Percentiles rank a stretch among this genome's conserved stretches.
Conservation (phyloP, 257 asterid species). For the Capsicum pubescens region DNA sequence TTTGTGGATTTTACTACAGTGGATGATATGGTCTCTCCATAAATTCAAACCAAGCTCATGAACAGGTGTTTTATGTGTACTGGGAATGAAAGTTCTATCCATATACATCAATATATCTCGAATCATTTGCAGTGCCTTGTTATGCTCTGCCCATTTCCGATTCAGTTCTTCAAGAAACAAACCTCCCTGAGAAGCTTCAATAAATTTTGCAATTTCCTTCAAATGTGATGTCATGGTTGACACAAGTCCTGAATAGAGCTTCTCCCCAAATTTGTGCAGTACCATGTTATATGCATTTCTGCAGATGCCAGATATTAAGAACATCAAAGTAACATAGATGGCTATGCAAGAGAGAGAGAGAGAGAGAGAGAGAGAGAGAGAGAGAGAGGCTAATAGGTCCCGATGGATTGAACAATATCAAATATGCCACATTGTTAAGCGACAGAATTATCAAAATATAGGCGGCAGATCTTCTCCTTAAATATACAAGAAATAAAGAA, state of each 20-base stretch:
- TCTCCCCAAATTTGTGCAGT: constrained; percentile 48
- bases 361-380: background rate
- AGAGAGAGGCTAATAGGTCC: background rate
- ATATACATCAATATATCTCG: constrained; percentile 48
- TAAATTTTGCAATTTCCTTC: constrained; percentile 40
- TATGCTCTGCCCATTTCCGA: constrained; percentile 44
- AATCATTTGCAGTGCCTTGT: constrained; percentile 49
- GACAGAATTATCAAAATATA: background rate
- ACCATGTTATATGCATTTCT: constrained; percentile 51
- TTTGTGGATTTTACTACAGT: constrained; percentile 39
- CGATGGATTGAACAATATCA: background rate
- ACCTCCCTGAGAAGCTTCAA: constrained; percentile 44
- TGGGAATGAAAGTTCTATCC: constrained; percentile 47
- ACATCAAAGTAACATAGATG: background rate
- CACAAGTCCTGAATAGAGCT: constrained; percentile 46
- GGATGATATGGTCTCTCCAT: constrained; percentile 46
- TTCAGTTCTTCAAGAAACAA: constrained; percentile 45
- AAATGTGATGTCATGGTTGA: constrained; percentile 46
- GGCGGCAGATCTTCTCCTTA: background rate
- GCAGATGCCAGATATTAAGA: constrained; percentile 25
- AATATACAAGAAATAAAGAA: background rate
- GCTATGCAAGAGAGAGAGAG: background rate
- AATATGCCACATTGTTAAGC: background rate
- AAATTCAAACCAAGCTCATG: constrained; percentile 45
- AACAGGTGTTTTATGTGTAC: constrained; percentile 45